Evolutionary conservation across 176 grass and related monocot genomes (phyloP).

Genomic region (Oryza nivara): DNA sequence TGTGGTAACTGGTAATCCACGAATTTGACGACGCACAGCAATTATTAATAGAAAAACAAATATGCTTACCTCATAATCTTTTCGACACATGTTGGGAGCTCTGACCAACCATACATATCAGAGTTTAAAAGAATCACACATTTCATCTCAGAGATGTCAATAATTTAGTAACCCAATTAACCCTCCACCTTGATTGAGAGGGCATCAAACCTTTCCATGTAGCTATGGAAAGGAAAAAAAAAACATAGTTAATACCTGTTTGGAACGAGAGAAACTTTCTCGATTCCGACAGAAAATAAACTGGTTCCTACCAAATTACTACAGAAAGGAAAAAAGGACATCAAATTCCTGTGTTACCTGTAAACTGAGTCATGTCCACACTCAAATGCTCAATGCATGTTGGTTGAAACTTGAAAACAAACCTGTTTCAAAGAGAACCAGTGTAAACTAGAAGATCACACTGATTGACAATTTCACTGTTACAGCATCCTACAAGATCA

Average conservation of each 20-base stretch:
- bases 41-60: neutral
- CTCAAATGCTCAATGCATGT: neutral
- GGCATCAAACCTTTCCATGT: neutral
- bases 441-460: neutral
- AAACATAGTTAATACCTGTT: neutral
- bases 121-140: neutral
- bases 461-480: neutral
- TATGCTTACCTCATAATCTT: neutral
- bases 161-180: too few species aligned
- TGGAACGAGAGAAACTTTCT: neutral
- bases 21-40: neutral
- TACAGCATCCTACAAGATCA: neutral
- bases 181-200: too few species aligned
- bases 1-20: neutral
- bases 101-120: too few species aligned
- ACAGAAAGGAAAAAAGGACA: neutral
- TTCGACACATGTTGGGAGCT: too few species aligned
- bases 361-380: neutral
- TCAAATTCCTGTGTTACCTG: neutral
- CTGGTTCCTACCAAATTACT: neutral
- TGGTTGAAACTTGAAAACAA: neutral
- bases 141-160: neutral
- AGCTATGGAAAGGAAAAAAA: neutral
- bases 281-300: neutral
- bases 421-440: neutral